A percentile compares a stretch with the other conserved stretches of the same genome.
phyloP scores from a whole-genome alignment of 768 basidiomycete genomes.

The Tricholomella constricta region DNA sequence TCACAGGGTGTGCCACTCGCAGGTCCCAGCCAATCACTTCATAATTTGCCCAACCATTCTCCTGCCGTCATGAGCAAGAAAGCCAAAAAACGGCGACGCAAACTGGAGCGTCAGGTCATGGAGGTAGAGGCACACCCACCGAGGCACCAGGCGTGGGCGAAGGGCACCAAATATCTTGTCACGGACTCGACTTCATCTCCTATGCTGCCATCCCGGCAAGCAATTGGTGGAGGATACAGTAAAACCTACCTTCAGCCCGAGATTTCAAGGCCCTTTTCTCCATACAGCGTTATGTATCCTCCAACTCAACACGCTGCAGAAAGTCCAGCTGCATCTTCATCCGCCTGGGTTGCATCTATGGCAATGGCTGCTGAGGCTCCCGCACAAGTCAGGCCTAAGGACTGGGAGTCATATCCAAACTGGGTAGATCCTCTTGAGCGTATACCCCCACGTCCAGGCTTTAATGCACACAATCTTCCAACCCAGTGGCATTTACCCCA shows the following conservation, averaged over 20 bases:
- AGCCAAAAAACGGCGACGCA: slow-evolving; percentile 41
- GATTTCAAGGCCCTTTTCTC: slow-evolving; percentile 11
- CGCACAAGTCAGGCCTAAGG: neutral
- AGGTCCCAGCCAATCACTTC: slow-evolving; percentile 10
- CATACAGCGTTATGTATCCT: slow-evolving; percentile 8
- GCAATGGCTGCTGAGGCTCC: slow-evolving; percentile 33
- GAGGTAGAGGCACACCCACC: slow-evolving; percentile 26
- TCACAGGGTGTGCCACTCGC: slow-evolving; percentile 1
- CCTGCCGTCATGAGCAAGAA: slow-evolving; percentile 33
- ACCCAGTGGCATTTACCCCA: slow-evolving; percentile 7
- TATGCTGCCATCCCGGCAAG: neutral
- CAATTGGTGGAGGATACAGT: neutral
- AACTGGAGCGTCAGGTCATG: slow-evolving; percentile 33
- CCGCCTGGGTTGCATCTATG: slow-evolving; percentile 46
- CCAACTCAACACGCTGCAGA: slow-evolving; percentile 8
- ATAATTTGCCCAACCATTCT: slow-evolving; percentile 1
- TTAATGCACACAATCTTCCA: slow-evolving; percentile 7
- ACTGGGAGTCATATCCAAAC: neutral
- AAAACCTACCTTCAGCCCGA: neutral
- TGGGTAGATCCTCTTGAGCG: slow-evolving; percentile 1
- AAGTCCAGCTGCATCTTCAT: slow-evolving; percentile 15
- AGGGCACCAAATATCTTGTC: slow-evolving; percentile 3
- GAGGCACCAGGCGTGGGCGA: slow-evolving; percentile 10
- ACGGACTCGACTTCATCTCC: neutral
- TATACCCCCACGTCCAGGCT: slow-evolving; percentile 11